phyloP scores from a whole-genome alignment of 2,329 filamentous ascomycete species.

The Aureobasidium sp. region DNA sequence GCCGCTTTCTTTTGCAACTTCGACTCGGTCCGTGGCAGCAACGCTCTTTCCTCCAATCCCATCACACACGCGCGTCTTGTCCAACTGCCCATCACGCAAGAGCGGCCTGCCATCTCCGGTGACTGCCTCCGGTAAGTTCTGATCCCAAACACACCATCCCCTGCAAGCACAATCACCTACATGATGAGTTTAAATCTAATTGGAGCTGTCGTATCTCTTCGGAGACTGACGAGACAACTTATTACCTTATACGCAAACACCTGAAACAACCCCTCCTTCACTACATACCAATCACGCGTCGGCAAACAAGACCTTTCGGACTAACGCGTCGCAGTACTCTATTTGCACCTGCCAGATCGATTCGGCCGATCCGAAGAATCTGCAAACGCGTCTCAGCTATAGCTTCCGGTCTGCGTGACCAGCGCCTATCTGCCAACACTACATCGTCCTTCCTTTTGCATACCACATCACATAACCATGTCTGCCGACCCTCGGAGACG shows the following conservation, averaged over 20 bases:
- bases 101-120: not conserved
- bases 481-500: conserved; percentile 39
- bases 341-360: not conserved
- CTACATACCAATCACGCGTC: conserved; percentile 1
- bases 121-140: not conserved
- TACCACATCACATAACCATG: conserved; percentile 21
- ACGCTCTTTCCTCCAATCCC: not conserved
- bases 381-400: not conserved
- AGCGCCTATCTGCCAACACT: not conserved
- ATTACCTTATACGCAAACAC: conserved; percentile 16
- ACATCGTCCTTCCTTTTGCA: not conserved
- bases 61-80: not conserved
- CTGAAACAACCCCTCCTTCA: conserved; percentile 7
- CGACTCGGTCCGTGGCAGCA: not conserved
- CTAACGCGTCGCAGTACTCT: conserved; percentile 2
- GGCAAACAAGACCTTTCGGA: not conserved
- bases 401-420: not conserved
- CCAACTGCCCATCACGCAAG: not conserved
- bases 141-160: not conserved
- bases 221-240: conserved; percentile 14
- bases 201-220: conserved; percentile 17
- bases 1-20: not conserved
- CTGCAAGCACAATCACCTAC: not conserved
- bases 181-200: conserved; percentile 15
- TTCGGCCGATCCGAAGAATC: not conserved